A percentile compares a stretch with the other conserved stretches of the same genome.
These are phyloP conservation scores for Saccharomycodes ludwigii DNA, from an alignment of 805 yeast genomes.

Conservation along the genomic window DNA sequence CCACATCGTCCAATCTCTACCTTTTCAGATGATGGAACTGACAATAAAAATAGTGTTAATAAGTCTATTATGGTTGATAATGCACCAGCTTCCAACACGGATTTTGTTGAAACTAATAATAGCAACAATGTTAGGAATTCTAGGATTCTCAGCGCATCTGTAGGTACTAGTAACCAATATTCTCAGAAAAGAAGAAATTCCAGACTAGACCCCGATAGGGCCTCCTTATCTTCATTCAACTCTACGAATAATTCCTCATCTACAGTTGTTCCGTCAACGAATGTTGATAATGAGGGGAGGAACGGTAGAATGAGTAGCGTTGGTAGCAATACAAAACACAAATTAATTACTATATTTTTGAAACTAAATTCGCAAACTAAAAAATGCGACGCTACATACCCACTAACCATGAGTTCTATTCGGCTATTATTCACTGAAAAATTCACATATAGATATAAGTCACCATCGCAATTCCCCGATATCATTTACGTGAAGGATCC, in stretches of 20 bases:
- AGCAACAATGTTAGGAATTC: too few relatives aligned
- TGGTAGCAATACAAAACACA: too few relatives aligned
- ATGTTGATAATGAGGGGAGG: too few relatives aligned
- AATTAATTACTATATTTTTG: constrained; percentile 28
- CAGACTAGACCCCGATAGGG: background rate
- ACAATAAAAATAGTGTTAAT: too few relatives aligned
- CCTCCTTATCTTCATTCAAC: constrained; percentile 1
- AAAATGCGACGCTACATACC: constrained; percentile 28
- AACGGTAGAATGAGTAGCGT: background rate
- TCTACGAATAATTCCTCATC: too few relatives aligned
- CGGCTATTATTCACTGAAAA: constrained; percentile 73
- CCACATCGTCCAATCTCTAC: constrained; percentile 13
- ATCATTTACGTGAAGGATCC: constrained; percentile 63
- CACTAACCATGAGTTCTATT: constrained; percentile 30
- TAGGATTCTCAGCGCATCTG: constrained; percentile 1
- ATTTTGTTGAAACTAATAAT: too few relatives aligned
- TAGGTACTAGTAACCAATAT: too few relatives aligned
- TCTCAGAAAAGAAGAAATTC: too few relatives aligned
- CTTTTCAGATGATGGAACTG: too few relatives aligned
- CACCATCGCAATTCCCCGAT: constrained; percentile 44
- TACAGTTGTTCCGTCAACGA: too few relatives aligned
- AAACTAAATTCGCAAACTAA: constrained; percentile 42
- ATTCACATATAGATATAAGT: constrained; percentile 42
- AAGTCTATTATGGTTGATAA: too few relatives aligned
- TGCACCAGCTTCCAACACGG: too few relatives aligned